Conservation (phyloP, 176 grass and related monocot species). For the Eleusine coracana region DNA sequence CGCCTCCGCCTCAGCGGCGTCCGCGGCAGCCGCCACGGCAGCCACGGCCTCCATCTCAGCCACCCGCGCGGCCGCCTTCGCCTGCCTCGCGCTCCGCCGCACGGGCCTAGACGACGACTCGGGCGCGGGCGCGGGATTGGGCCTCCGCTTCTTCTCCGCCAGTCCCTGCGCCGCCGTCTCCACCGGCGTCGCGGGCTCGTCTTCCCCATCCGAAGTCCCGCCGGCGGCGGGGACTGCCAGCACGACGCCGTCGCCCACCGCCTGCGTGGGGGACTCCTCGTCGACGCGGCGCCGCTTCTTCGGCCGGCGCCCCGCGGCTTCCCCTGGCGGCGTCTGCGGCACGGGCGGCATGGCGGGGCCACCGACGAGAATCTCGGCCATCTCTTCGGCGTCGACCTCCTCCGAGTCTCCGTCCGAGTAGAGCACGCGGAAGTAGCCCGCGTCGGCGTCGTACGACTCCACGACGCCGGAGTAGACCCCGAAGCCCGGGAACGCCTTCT, state of each 20-base stretch:
- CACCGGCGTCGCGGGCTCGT: constrained; percentile 26
- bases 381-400: constrained; percentile 79
- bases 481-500: constrained; percentile 75
- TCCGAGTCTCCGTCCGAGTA: constrained; percentile 92
- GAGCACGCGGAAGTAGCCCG: constrained; percentile 78
- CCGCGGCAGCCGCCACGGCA: constrained; percentile 32
- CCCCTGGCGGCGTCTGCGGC: constrained; percentile 4
- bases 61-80: constrained; percentile 42
- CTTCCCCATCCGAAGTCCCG: neutral
- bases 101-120: constrained; percentile 39
- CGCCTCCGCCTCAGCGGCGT: constrained; percentile 31
- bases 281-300: constrained; percentile 59
- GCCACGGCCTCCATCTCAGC: constrained; percentile 46
- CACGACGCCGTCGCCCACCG: constrained; percentile 14
- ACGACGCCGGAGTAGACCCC: constrained; percentile 64
- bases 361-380: constrained; percentile 70
- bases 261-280: constrained; percentile 2
- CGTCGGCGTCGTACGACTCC: constrained; percentile 70
- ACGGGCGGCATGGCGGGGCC: constrained; percentile 38
- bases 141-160: constrained; percentile 38
- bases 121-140: neutral
- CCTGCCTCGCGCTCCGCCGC: constrained; percentile 78
- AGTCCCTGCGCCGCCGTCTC: neutral
- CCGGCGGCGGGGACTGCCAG: constrained; percentile 22
- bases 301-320: constrained; percentile 22